Evolutionary conservation across 2,329 filamentous ascomycete genomes (phyloP), one percentile per base, ranked within the genome.

Genomic region (Monosporascus sp.): DNA sequence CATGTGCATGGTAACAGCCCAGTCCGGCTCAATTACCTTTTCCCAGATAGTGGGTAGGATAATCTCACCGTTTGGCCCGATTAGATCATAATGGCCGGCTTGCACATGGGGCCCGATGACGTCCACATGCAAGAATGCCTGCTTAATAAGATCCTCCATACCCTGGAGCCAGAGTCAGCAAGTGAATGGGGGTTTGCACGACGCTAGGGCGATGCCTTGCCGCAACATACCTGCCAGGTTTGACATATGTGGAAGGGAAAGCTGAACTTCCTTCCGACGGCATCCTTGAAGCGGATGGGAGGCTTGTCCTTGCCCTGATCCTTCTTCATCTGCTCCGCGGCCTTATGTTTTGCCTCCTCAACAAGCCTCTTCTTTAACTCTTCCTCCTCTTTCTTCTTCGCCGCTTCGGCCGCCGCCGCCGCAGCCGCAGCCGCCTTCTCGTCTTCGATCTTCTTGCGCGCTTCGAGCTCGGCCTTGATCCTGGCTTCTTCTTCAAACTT

Each of bases 201-300:
- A 36, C 27, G 17, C 44, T 39, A 49, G 37, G 47, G 27, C 48
- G 7, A n/a, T 34, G 24, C 14, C 15, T 31, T 46, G 24, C 14
- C 8, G 9, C 11, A 27, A 80, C 83, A 67, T 82, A 92, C 89
- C 74, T 78, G 75, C 90, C 90, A 95, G 3, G 86, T 94, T 64
- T 85, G 83, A 70, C 91, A 96, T 31, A 95, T 70, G 57, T 92
- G 83, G 72, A 86, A 96, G 1, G 92, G 92, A 65, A 97, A 96
- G 71, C 84, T 94, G 69, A 95, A 97, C 70, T 95, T 96, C 60
- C 92, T 82, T 34, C 90, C 89, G 17, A 97, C 84, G 1, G 91
- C 91, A 67, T 97, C 92, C 71, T 95, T 95, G 74, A 96, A 96
- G 60, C 86, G 86, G 68, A 96, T 89, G 2, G 89, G 89, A 44